A percentile compares a stretch with the other conserved stretches of the same genome.
Evolutionary conservation across 176 grass and related monocot species (phyloP).

Genomic region (Musa itinerans): DNA sequence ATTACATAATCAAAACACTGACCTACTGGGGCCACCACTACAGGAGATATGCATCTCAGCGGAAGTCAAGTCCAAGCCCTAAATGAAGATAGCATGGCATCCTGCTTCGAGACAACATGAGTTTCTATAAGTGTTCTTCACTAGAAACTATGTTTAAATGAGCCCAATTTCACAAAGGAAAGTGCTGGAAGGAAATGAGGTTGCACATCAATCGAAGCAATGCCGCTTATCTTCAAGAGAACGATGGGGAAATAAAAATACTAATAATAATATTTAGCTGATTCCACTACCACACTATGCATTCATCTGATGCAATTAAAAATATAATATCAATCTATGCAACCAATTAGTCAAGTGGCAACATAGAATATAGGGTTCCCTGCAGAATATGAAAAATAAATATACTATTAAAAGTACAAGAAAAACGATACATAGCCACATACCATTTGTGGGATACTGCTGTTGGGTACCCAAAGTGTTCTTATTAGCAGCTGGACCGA

Average conservation of each 20-base stretch:
- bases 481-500: constrained; percentile 80
- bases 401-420: not conserved
- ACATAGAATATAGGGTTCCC: not conserved
- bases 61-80: constrained; percentile 65
- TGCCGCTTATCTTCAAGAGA: constrained; percentile 32
- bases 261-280: constrained; percentile 9
- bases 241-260: constrained; percentile 33
- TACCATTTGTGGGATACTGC: constrained; percentile 30
- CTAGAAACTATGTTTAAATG: constrained; percentile 43
- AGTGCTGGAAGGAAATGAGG: constrained; percentile 26
- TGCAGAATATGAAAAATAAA: constrained; percentile 10
- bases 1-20: constrained; percentile 72
- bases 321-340: not conserved
- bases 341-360: not conserved
- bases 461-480: constrained; percentile 59
- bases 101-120: constrained; percentile 97
- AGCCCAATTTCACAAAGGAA: constrained; percentile 51
- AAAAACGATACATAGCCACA: not conserved
- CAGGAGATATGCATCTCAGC: constrained; percentile 72
- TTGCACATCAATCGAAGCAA: constrained; percentile 20
- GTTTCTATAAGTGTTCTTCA: constrained; percentile 68
- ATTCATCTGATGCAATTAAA: not conserved
- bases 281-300: constrained; percentile 11
- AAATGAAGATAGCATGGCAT: constrained; percentile 65
- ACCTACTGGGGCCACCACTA: constrained; percentile 65